Percentiles rank a stretch among this genome's conserved stretches.
Conservation (phyloP, 306 rosid species). For the Sindora glabra region DNA sequence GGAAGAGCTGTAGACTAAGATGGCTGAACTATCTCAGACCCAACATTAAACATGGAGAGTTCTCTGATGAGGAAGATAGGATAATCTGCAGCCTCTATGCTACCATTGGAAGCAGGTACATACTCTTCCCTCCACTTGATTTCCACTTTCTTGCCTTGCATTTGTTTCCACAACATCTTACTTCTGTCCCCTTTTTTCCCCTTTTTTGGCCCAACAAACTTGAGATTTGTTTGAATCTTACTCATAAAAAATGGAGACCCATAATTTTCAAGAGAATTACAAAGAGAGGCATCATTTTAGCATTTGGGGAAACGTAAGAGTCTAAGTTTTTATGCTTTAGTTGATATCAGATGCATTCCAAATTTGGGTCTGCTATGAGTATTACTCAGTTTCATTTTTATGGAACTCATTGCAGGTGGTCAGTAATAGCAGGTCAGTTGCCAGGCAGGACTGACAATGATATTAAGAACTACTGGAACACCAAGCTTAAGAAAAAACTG, state of each 20-base stretch:
- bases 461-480: conserved; percentile 93
- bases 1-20: conserved; percentile 89
- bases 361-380: conserved; percentile 13
- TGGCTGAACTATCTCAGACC: conserved; percentile 98
- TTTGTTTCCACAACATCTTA: too few relatives aligned
- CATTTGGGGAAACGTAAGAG: not conserved
- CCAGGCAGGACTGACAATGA: conserved; percentile 92
- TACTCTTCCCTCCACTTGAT: not conserved
- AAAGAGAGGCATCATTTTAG: not conserved
- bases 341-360: conserved; percentile 18
- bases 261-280: not conserved
- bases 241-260: not conserved
- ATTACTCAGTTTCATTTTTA: not conserved
- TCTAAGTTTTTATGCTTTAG: not conserved
- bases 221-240: too few relatives aligned
- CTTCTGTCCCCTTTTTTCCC: not conserved
- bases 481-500: conserved; percentile 82
- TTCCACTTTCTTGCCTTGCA: not conserved
- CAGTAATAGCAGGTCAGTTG: conserved; percentile 81
- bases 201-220: not conserved
- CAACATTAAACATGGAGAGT: conserved; percentile 82
- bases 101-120: conserved; percentile 91
- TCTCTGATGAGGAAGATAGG: conserved; percentile 76
- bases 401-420: conserved; percentile 56
- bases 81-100: conserved; percentile 72